phyloP scores from a whole-genome alignment of 176 grass and related monocot genomes.

The Coix lacrymajobi region DNA sequence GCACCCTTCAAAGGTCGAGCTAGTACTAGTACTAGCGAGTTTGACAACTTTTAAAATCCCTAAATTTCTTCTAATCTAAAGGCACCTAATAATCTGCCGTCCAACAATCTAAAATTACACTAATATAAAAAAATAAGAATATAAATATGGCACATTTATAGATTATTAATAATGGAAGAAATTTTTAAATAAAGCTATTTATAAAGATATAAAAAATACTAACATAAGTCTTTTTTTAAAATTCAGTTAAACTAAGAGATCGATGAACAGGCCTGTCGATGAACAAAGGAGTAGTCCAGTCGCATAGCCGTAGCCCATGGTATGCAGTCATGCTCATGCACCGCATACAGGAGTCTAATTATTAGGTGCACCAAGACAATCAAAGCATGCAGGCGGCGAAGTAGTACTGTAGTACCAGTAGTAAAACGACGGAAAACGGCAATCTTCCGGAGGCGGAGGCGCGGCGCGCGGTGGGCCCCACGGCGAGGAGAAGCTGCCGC shows the following conservation, averaged over 20 bases:
- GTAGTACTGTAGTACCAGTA: neutral
- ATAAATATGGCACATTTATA: too few species aligned
- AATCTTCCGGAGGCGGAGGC: neutral
- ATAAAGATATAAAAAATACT: too few species aligned
- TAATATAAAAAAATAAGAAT: too few species aligned
- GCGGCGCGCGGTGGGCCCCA: slow-evolving; percentile 27
- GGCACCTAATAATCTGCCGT: too few species aligned
- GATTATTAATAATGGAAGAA: too few species aligned
- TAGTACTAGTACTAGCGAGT: neutral
- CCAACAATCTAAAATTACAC: too few species aligned
- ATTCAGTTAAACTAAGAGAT: too few species aligned
- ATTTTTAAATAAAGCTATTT: too few species aligned
- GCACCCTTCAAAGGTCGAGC: neutral
- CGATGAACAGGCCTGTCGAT: neutral
- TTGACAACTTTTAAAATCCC: too few species aligned
- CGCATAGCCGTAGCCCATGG: neutral
- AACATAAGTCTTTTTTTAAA: too few species aligned
- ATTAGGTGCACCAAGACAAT: slow-evolving; percentile 11
- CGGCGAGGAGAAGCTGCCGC: slow-evolving; percentile 35
- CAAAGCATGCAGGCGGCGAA: neutral
- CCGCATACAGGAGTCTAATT: neutral
- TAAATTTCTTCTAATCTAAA: too few species aligned
- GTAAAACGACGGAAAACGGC: slow-evolving; percentile 28
- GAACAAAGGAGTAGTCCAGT: neutral
- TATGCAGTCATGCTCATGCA: neutral